Percentiles rank a stretch among this genome's conserved stretches.
Conservation (phyloP, 2,329 filamentous ascomycete species). For the Elsinoe fawcettii region DNA sequence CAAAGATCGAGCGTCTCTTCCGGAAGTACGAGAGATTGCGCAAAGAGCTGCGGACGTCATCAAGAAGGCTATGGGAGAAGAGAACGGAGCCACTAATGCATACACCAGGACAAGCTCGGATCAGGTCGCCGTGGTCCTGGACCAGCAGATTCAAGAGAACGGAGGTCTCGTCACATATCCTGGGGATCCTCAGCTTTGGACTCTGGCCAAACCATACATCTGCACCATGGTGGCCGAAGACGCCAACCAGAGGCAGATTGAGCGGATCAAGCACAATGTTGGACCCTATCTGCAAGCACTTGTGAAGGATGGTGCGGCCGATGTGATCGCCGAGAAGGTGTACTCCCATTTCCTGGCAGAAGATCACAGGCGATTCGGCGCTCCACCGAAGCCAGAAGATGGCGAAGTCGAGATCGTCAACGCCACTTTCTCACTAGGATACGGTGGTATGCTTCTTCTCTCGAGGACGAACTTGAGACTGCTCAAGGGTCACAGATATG, state of each 20-base stretch:
- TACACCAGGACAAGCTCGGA: slow-evolving; percentile 61
- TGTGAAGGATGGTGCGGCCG: slow-evolving; percentile 54
- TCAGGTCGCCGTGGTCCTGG: slow-evolving; percentile 67
- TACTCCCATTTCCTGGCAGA: slow-evolving; percentile 72
- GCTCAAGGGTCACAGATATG: slow-evolving; percentile 93
- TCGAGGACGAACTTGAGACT: slow-evolving; percentile 93
- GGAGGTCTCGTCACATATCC: slow-evolving; percentile 55
- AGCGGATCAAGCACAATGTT: slow-evolving; percentile 62
- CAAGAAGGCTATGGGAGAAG: slow-evolving; percentile 79
- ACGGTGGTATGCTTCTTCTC: slow-evolving; percentile 92
- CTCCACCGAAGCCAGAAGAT: slow-evolving; percentile 77
- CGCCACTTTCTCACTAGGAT: slow-evolving; percentile 92
- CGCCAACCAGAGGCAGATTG: slow-evolving; percentile 71
- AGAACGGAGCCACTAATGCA: slow-evolving; percentile 44
- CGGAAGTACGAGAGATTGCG: slow-evolving; percentile 88
- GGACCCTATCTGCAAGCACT: slow-evolving; percentile 68
- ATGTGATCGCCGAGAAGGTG: slow-evolving; percentile 63
- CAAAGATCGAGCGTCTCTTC: slow-evolving; percentile 77
- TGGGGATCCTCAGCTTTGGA: slow-evolving; percentile 56
- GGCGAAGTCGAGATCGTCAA: slow-evolving; percentile 96
- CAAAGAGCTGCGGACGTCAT: slow-evolving; percentile 77
- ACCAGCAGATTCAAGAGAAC: slow-evolving; percentile 65
- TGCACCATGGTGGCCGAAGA: slow-evolving; percentile 80
- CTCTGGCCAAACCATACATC: slow-evolving; percentile 64
- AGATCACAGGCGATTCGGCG: slow-evolving; percentile 79